Base-by-base conservation (phyloP, 1,284 basidiomycete species). In the Sparassis latifolia region DNA sequence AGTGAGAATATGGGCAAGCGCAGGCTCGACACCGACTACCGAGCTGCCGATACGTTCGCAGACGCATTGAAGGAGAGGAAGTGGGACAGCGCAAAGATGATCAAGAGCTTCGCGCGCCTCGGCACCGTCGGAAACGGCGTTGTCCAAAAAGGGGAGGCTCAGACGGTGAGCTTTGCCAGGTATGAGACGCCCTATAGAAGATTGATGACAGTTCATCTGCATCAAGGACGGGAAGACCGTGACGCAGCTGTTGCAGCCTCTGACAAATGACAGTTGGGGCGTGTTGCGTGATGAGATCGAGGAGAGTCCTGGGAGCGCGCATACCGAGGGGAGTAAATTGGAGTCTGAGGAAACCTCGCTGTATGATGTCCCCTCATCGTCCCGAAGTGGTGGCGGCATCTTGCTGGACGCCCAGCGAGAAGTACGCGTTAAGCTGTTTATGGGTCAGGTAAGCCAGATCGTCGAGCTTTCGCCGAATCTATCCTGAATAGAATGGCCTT, bases 11-110 rank as follows among this genome's bases (percentile, higher is more conserved):
- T 74, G 63, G 78, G 71, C 39, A 58, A 58, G 42, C 57, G 71
- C 52, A 66, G 59, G 42, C 54, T 56, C 30, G 72, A 70, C 0
- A 66, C 70, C 1, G 76, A 70, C 30, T 57, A 60, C 53, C 60
- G 69, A 54, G 66, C 63, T 4, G 70, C 61, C 6, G 72, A 72
- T 48, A 67, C 61, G 47, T 58, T 77, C 48, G 60, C 56, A 39
- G 68, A 73, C 51, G 58, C 77, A 42, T 88, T 82, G 58, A 62
- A 58, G 53, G 74, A 70, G 44, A 81, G 75, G 10, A 71, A 60
- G 54, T 89, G 86, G 82, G 89, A 92, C 62, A 72, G 69, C 44
- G 66, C 64, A 47, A 91, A 90, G 73, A 91, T 91, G 89, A 81
- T 91, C 42, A 69, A 75, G 50, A 79, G 77, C 51, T 91, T 90